A percentile compares a stretch with the other conserved stretches of the same genome.
phyloP scores from a whole-genome alignment of 78 protist genomes.

The Creolimax fragrantissima region DNA sequence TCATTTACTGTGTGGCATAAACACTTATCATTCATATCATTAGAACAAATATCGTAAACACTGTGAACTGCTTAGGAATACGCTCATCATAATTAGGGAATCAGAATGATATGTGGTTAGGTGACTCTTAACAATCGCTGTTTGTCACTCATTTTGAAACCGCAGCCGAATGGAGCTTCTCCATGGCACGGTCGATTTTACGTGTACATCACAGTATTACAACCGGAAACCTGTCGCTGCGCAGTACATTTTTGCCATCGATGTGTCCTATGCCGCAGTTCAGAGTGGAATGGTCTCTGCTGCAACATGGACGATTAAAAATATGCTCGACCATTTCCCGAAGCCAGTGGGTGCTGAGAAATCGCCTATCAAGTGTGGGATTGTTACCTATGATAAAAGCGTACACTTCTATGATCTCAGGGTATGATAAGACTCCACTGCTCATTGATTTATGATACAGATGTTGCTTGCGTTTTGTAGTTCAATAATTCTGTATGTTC shows the following conservation, averaged over 20 bases:
- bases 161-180: conserved; percentile 48
- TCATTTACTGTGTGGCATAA: too few relatives aligned
- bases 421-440: neutral
- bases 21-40: too few relatives aligned
- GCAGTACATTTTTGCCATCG: conserved; percentile 41
- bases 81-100: too few relatives aligned
- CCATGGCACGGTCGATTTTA: conserved; percentile 48
- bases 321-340: neutral
- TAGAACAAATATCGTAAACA: too few relatives aligned
- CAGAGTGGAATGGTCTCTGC: conserved; percentile 24
- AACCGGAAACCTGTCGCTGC: conserved; percentile 53
- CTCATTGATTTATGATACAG: neutral
- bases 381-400: conserved; percentile 37
- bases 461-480: neutral
- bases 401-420: conserved; percentile 48
- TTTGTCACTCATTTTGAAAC: neutral
- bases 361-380: conserved; percentile 15
- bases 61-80: too few relatives aligned
- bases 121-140: too few relatives aligned
- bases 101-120: too few relatives aligned
- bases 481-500: neutral
- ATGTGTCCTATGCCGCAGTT: conserved; percentile 39
- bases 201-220: conserved; percentile 54
- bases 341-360: neutral
- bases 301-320: neutral